Evolutionary conservation across 2,329 filamentous ascomycete genomes (phyloP).

Genomic region (Exophiala xenobiotica): DNA sequence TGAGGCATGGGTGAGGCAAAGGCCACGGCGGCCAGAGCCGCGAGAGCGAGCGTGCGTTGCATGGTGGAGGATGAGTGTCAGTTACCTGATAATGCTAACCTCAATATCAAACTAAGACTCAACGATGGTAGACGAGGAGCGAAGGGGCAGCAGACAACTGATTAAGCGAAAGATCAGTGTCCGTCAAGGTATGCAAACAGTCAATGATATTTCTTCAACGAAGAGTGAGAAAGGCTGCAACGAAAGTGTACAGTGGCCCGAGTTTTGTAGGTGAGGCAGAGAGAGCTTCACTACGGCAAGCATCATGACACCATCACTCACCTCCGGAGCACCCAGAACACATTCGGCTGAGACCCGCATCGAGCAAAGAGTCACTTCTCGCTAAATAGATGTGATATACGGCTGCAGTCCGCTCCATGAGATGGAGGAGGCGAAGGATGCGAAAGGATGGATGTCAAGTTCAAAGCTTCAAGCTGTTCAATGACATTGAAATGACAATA

Average conservation of each 20-base stretch:
- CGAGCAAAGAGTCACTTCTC: neutral
- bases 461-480: neutral
- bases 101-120: slow-evolving; percentile 5
- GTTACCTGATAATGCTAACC: neutral
- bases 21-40: slow-evolving; percentile 19
- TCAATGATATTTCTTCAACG: neutral
- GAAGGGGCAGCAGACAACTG: slow-evolving; percentile 17
- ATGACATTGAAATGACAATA: slow-evolving; percentile 3
- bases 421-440: neutral
- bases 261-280: slow-evolving; percentile 4
- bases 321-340: neutral
- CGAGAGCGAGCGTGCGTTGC: slow-evolving; percentile 23
- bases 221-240: neutral
- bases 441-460: neutral
- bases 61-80: slow-evolving; percentile 10
- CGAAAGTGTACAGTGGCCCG: neutral
- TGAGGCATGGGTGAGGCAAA: slow-evolving; percentile 26
- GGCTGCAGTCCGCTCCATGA: neutral
- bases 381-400: neutral
- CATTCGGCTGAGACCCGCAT: neutral
- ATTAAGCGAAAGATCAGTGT: slow-evolving; percentile 18
- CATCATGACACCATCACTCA: neutral
- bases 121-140: slow-evolving; percentile 1
- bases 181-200: slow-evolving; percentile 4
- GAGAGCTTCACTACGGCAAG: neutral